Conservation (phyloP, 768 basidiomycete species). For the Xerocomus brunneocitrinus region DNA sequence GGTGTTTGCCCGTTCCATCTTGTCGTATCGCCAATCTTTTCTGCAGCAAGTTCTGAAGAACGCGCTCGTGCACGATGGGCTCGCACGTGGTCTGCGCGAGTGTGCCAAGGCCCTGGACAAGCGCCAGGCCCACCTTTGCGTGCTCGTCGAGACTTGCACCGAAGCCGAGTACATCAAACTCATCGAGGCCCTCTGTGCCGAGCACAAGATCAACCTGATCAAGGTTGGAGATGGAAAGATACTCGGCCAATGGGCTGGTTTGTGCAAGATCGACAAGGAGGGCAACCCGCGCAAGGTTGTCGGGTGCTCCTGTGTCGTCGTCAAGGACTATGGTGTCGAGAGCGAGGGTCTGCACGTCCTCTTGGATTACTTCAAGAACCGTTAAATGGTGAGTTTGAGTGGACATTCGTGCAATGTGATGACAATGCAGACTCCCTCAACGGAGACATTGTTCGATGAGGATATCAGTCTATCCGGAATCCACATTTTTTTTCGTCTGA, state of each 20-base stretch:
- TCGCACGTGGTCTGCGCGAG: slow-evolving; percentile 96
- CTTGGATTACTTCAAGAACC: slow-evolving; percentile 95
- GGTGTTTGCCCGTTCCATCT: slow-evolving; percentile 7
- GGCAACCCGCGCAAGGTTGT: slow-evolving; percentile 97
- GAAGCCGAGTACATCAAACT: slow-evolving; percentile 99
- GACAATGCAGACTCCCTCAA: slow-evolving; percentile 92
- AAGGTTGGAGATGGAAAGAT: slow-evolving; percentile 98
- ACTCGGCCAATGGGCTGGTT: slow-evolving; percentile 96
- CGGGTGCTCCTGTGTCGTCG: slow-evolving; percentile 90
- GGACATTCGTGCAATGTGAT: slow-evolving; percentile 40
- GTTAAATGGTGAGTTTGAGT: slow-evolving; percentile 44
- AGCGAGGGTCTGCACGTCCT: slow-evolving; percentile 92
- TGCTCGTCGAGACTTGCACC: slow-evolving; percentile 97
- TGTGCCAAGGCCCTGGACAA: slow-evolving; percentile 98
- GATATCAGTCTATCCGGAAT: slow-evolving; percentile 39
- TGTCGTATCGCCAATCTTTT: not conserved
- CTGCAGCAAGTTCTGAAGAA: slow-evolving; percentile 97
- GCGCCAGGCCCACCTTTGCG: slow-evolving; percentile 96
- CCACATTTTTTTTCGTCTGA: slow-evolving; percentile 52
- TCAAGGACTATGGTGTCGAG: slow-evolving; percentile 96
- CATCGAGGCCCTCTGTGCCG: slow-evolving; percentile 97
- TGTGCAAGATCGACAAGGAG: slow-evolving; percentile 99
- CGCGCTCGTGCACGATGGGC: slow-evolving; percentile 95
- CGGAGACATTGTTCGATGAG: slow-evolving; percentile 66
- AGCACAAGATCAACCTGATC: slow-evolving; percentile 99